Base-by-base conservation (phyloP, 2,329 filamentous ascomycete species). In the Botrytis galanthina region DNA sequence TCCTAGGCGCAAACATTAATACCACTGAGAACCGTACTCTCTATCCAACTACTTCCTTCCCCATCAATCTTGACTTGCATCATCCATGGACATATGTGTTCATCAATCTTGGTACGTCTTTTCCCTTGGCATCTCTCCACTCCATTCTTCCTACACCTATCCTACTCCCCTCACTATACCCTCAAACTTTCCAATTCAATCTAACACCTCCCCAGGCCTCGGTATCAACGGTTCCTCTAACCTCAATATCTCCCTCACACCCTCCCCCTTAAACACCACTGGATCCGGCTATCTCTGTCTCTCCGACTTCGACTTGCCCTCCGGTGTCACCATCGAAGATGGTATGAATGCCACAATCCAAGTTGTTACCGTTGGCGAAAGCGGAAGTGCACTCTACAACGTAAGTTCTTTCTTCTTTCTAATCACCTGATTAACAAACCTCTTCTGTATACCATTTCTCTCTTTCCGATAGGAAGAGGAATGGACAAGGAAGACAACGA, bases 371-470 rank as follows among this genome's bases (percentile, higher is more conserved):
- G 51, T 73, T 0, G 72, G 72, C 16, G 37, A 67, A 26, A 75
- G 70, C 48, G 74, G 74, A 18, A 64, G 70, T 57, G 72, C 72
- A 10, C 60, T 75, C n/a, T 75, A 75, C 35, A 75, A 75, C 39
- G 74, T 72, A 60, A 61, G 72, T 9, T 32, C 18, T 37, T 37
- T 14, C 32, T 54, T 22, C 14, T 39, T 20, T 42, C 1, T 12
- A 7, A 2, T n/a, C 32, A 26, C 9, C 22, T 12, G 1, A 18
- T n/a, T 6, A 18, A 16, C n/a, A 29, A 29, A 0, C 14, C 12
- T 39, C 7, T 20, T 32, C 14, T 48, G 3, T 20, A 63, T 44
- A 1, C 16, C 8, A 12, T 29, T 42, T 9, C 10, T 12, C 39
- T n/a, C 10, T 12, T 3, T 32, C 6, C n/a, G 22, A 14, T 6